Conservation (phyloP, 179 eudicot species). For the Camellia oleifera region DNA sequence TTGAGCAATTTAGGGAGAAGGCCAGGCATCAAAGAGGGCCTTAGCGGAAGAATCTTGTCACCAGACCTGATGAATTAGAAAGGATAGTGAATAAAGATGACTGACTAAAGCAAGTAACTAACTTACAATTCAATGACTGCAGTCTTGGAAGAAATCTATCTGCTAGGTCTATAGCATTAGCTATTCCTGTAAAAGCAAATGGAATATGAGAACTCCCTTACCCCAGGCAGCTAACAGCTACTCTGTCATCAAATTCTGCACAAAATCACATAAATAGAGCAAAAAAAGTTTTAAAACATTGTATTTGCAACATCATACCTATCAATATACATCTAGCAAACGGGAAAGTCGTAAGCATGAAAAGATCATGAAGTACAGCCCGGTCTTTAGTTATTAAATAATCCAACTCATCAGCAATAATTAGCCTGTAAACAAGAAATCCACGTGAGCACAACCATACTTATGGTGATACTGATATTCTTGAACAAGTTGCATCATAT, state of each 20-base stretch:
- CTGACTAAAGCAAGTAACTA: slow-evolving; percentile 6
- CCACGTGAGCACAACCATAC: neutral
- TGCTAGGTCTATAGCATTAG: slow-evolving; percentile 94
- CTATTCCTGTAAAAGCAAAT: slow-evolving; percentile 61
- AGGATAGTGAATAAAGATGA: neutral
- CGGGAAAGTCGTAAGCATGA: slow-evolving; percentile 85
- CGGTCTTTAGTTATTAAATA: slow-evolving; percentile 88
- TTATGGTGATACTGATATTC: neutral
- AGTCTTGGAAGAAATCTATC: slow-evolving; percentile 91
- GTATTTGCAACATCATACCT: slow-evolving; percentile 40
- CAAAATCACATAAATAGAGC: neutral
- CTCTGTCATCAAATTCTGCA: neutral
- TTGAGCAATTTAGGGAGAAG: neutral
- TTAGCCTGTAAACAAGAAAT: slow-evolving; percentile 43
- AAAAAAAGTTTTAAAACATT: neutral
- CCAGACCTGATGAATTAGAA: neutral
- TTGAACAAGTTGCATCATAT: neutral
- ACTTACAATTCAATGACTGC: slow-evolving; percentile 83
- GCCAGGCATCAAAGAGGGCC: neutral
- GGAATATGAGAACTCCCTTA: neutral
- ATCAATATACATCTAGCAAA: slow-evolving; percentile 77
- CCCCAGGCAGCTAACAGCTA: neutral
- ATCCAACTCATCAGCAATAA: slow-evolving; percentile 89
- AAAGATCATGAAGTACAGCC: slow-evolving; percentile 86
- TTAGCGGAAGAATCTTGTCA: slow-evolving; percentile 6